Conservation (phyloP, 192 early-diverging fungal genomes). For the Pilobolus umbonatus region DNA sequence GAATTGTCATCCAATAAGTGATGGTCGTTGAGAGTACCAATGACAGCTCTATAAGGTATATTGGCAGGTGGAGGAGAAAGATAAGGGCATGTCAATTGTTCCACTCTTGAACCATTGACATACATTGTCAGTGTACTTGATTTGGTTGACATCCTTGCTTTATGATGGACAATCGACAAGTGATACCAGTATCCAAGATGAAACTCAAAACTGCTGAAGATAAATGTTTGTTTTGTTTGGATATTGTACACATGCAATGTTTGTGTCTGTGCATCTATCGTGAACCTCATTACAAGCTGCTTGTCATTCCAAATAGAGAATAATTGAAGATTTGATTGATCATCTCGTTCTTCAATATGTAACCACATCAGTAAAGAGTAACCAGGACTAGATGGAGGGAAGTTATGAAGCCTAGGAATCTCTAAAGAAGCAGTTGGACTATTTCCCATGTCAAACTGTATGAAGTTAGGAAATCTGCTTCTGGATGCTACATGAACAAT, state of each 20-base stretch:
- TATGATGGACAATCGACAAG: constrained; percentile 58
- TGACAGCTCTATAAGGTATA: constrained; percentile 32
- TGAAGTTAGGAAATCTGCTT: constrained; percentile 56
- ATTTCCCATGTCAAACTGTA: constrained; percentile 51
- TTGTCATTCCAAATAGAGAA: constrained; percentile 49
- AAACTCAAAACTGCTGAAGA: constrained; percentile 51
- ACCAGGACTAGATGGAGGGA: constrained; percentile 50
- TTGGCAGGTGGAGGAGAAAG: constrained; percentile 31
- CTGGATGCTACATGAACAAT: constrained; percentile 46
- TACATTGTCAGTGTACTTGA: constrained; percentile 51
- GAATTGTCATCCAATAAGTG: constrained; percentile 10
- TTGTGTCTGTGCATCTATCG: constrained; percentile 41
- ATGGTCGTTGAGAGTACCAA: constrained; percentile 34
- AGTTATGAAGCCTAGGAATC: constrained; percentile 38
- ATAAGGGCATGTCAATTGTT: constrained; percentile 54
- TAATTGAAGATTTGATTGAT: constrained; percentile 35
- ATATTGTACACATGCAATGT: constrained; percentile 37
- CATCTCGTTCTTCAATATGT: constrained; percentile 54
- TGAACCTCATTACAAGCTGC: constrained; percentile 38
- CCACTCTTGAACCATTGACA: constrained; percentile 56
- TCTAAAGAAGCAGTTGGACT: constrained; percentile 38
- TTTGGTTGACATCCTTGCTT: constrained; percentile 41
- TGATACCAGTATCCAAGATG: constrained; percentile 62
- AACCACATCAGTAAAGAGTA: constrained; percentile 62
- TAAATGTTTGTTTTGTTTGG: constrained; percentile 39